phyloP scores from a whole-genome alignment of 768 basidiomycete genomes.

The Austroboletus eburneus region DNA sequence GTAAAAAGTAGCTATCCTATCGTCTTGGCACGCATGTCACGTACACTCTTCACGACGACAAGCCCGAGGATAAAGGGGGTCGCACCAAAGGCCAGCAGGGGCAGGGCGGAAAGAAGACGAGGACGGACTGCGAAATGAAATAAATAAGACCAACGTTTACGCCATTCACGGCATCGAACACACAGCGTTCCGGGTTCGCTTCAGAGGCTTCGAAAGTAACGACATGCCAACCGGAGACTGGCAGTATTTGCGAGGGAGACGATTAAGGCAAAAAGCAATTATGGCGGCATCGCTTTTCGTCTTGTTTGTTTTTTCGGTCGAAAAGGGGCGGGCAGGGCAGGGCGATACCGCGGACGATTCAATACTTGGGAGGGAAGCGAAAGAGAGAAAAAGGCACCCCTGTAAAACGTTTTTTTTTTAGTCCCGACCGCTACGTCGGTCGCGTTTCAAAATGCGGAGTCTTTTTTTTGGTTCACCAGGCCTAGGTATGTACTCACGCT shows the following conservation, averaged over 20 bases:
- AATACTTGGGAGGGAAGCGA: not conserved
- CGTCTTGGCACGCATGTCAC: not conserved
- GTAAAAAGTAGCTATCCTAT: not conserved
- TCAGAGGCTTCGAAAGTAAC: constrained; percentile 5
- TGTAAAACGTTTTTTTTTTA: no score
- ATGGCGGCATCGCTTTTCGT: constrained; percentile 21
- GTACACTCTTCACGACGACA: not conserved
- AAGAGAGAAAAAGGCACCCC: not conserved
- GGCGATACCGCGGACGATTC: constrained; percentile 19
- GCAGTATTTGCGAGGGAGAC: constrained; percentile 9
- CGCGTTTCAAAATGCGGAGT: not conserved
- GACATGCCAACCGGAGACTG: not conserved
- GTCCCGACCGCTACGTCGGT: no score
- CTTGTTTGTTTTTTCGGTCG: not conserved
- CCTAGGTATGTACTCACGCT: no score
- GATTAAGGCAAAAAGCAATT: constrained; percentile 24
- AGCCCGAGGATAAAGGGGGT: not conserved
- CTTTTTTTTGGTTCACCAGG: no score
- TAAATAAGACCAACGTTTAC: constrained; percentile 3
- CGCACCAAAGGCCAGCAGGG: not conserved
- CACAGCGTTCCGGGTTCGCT: constrained; percentile 6
- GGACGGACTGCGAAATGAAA: not conserved
- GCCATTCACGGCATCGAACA: constrained; percentile 16
- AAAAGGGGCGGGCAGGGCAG: not conserved
- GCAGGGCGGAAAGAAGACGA: not conserved